A percentile compares a stretch with the other conserved stretches of the same genome.
phyloP scores from a whole-genome alignment of 306 rosid genomes.

The Senna tora region DNA sequence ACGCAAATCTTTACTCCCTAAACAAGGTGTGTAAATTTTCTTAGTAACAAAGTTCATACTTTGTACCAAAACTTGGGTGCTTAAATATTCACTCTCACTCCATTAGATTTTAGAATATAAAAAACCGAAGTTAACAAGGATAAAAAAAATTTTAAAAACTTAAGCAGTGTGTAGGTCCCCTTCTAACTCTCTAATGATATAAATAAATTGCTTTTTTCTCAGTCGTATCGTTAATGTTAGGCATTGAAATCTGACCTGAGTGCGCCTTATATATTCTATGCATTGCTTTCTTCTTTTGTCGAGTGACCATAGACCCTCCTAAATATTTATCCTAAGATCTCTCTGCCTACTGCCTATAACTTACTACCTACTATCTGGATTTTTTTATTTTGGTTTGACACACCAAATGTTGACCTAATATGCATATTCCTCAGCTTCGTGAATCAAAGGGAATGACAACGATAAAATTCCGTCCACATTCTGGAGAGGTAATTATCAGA shows the following conservation, averaged over 20 bases:
- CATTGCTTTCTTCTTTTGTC: constrained; percentile 9
- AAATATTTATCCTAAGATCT: constrained; percentile 6
- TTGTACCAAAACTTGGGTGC: constrained; percentile 9
- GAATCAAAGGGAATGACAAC: constrained; percentile 96
- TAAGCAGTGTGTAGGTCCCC: neutral
- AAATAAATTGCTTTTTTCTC: constrained; percentile 25
- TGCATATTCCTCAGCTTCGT: constrained; percentile 77
- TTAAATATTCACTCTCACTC: neutral
- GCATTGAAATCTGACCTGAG: neutral
- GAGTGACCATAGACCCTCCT: neutral
- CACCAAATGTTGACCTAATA: constrained; percentile 35
- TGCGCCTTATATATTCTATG: constrained; percentile 1
- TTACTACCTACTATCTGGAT: constrained; percentile 6
- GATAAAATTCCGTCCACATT: constrained; percentile 95
- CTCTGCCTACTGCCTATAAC: constrained; percentile 15
- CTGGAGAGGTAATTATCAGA: constrained; percentile 81
- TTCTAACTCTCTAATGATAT: neutral
- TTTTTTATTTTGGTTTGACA: constrained; percentile 16
- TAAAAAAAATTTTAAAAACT: constrained; percentile 7
- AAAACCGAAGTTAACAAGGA: neutral
- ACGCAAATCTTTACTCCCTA: constrained; percentile 89
- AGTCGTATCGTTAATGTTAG: constrained; percentile 12
- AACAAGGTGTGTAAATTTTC: constrained; percentile 71
- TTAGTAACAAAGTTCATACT: neutral
- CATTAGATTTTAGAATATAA: no score